Conservation (phyloP, 2,329 filamentous ascomycete genomes). For the Epicoccum nigrum region DNA sequence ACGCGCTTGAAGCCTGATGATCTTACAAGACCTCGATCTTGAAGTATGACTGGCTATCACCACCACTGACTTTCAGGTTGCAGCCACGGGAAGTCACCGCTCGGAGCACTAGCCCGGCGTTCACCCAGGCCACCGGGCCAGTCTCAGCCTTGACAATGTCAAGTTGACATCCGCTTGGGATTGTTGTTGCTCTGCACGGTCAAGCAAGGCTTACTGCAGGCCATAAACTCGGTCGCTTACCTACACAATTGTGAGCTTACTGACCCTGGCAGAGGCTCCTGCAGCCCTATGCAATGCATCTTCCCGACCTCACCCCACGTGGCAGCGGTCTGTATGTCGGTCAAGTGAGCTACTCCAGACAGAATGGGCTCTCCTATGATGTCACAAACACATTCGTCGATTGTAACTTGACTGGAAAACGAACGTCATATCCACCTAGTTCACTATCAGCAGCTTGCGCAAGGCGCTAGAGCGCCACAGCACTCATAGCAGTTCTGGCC, state of each 20-base stretch:
- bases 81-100: conserved; percentile 4
- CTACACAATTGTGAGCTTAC: conserved; percentile 8
- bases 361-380: neutral
- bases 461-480: neutral
- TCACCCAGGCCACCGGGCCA: conserved; percentile 3
- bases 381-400: neutral
- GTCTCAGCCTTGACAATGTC: too few species aligned
- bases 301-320: conserved; percentile 9
- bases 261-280: neutral
- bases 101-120: conserved; percentile 1
- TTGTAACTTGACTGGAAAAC: neutral
- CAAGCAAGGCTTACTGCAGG: neutral
- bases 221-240: conserved; percentile 9
- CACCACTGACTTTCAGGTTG: neutral
- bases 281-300: conserved; percentile 19
- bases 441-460: neutral
- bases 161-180: too few species aligned
- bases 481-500: neutral
- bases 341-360: neutral
- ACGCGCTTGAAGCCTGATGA: neutral
- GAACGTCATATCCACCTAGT: neutral
- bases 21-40: neutral
- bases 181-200: too few species aligned
- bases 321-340: conserved; percentile 8
- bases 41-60: neutral